phyloP scores from a whole-genome alignment of 2,329 filamentous ascomycete species.

The Sclerotinia sclerotiorum region DNA sequence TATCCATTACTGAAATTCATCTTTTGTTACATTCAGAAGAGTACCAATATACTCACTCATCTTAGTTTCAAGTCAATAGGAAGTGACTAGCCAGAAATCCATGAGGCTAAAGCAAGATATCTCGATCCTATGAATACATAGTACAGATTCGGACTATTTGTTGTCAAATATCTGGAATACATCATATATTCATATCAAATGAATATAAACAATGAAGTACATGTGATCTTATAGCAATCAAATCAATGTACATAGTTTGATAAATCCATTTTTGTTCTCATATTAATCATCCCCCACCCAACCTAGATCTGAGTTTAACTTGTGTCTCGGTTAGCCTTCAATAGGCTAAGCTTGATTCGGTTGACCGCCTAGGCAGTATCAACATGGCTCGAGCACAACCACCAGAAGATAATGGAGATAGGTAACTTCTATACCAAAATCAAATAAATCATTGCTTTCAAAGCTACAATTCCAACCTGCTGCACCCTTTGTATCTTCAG shows the following conservation, averaged over 20 bases:
- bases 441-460: background rate
- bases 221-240: background rate
- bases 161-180: background rate
- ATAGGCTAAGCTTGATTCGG: background rate
- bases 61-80: background rate
- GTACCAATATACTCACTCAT: background rate
- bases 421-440: background rate
- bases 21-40: background rate
- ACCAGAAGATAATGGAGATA: background rate
- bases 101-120: background rate
- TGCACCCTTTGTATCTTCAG: background rate
- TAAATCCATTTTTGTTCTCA: background rate
- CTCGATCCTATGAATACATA: background rate
- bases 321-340: conserved; percentile 3
- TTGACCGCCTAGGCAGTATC: conserved; percentile 5
- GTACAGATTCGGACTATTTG: too few species aligned
- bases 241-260: background rate
- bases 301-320: background rate
- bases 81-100: background rate
- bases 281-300: too few species aligned
- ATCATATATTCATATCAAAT: background rate
- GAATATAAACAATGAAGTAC: too few species aligned
- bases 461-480: background rate
- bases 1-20: background rate
- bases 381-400: background rate